phyloP scores from a whole-genome alignment of 768 basidiomycete genomes.

The Mycena sanguinolenta region DNA sequence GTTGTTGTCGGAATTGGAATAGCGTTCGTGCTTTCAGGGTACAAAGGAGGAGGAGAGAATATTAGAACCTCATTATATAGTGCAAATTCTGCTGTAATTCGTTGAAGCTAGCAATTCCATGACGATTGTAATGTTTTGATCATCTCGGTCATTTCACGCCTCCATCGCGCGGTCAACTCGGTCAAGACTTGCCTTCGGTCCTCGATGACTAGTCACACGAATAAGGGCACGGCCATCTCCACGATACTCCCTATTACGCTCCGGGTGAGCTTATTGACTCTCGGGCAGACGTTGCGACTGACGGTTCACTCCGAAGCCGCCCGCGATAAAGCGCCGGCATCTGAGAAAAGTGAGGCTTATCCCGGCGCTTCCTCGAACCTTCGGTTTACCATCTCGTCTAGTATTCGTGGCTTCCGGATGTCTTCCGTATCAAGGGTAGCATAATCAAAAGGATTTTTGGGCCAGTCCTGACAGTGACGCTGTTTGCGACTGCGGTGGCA shows the following conservation, averaged over 20 bases:
- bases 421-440: conserved; percentile 85
- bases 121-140: conserved; percentile 11
- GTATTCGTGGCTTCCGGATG: conserved; percentile 94
- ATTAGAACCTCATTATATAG: too few species aligned
- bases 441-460: conserved; percentile 81
- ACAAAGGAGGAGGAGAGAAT: too few species aligned
- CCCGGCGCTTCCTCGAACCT: conserved; percentile 5
- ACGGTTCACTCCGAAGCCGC: conserved; percentile 42
- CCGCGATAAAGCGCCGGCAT: conserved; percentile 61
- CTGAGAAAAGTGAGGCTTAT: conserved; percentile 61
- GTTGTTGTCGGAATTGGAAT: too few species aligned
- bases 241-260: conserved; percentile 16
- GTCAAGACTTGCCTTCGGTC: too few species aligned
- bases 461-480: conserved; percentile 86
- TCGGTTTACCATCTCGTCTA: conserved; percentile 42
- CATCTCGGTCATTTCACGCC: background rate
- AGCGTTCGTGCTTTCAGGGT: too few species aligned
- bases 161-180: too few species aligned
- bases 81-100: too few species aligned
- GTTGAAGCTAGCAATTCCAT: background rate
- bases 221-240: conserved; percentile 29
- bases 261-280: conserved; percentile 3
- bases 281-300: background rate
- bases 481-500: conserved; percentile 75
- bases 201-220: conserved; percentile 23